Base-by-base conservation (phyloP, 768 basidiomycete genomes). In the Pulveroboletus frians region DNA sequence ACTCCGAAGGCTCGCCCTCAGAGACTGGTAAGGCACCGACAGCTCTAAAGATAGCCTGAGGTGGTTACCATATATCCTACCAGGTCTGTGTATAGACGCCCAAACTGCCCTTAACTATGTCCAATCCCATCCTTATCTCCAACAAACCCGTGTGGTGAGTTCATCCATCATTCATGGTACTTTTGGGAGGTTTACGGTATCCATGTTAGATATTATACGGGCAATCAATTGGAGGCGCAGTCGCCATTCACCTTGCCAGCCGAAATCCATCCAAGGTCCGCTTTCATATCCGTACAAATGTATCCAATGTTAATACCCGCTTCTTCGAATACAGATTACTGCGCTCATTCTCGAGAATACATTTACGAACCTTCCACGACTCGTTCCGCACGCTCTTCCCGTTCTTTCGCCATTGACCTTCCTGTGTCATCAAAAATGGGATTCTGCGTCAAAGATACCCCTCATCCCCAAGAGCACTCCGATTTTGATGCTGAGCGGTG, bases 321-420 rank as follows among this genome's bases (percentile, higher is more conserved):
- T 43, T 36, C 13, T 26, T 26, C 23, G 23, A 3, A 23, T 54
- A 91, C 4, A 26, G 86, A 81, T 95, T 48, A 49, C 72, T 15
- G 93, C 85, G 1, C 74, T 96, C 14, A 79, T 97, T 48, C 75
- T 97, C 50, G 94, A 97, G 72, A 98, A 96, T 65, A 95, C 94
- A 0, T 96, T 96, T 67, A 80, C 86, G 30, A 91, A 87, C 36
- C 77, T 97, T 26, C 85, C 85, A 5, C 77, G 75, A 43, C 79
- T 95, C 14, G 80, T 96, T n/a, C 93, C 91, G 0, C 73, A 81
- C 52, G 80, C 85, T 14, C 71, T 96, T 30, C 93, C 93, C 6
- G 63, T 79, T 29, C 76, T 93, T 27, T 73, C 78, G 0, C 85
- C 84, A 3, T 74, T 92, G 60, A 72, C 89, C 17, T 86, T 86